A percentile compares a stretch with the other conserved stretches of the same genome.
Conservation (phyloP, 163 green algal species). For the Prototheca stagnorum region DNA sequence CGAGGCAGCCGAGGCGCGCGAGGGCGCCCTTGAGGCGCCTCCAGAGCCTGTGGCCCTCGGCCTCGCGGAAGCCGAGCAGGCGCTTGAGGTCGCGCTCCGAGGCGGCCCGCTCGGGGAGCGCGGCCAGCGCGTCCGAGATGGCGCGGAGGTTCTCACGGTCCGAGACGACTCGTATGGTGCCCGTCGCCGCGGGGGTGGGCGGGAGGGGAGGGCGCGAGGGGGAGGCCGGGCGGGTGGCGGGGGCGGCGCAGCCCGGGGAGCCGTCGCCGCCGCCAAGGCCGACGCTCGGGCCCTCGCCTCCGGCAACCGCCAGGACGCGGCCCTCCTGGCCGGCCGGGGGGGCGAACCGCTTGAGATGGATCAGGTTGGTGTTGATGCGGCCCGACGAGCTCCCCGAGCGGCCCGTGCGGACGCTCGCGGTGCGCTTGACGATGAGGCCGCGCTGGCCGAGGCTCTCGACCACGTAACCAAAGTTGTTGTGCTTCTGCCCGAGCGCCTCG, state of each 20-base stretch:
- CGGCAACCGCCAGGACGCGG: slow-evolving; percentile 9
- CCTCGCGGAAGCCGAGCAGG: slow-evolving; percentile 25
- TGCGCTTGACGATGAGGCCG: slow-evolving; percentile 2
- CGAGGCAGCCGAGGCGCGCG: slow-evolving; percentile 19
- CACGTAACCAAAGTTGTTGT: slow-evolving; percentile 50
- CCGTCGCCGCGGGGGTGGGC: background rate
- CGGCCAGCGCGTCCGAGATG: background rate
- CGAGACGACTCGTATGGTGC: background rate
- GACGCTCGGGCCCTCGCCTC: background rate
- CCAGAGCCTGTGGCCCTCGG: slow-evolving; percentile 34
- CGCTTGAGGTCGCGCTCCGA: slow-evolving; percentile 23
- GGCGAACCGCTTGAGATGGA: slow-evolving; percentile 43
- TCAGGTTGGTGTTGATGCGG: slow-evolving; percentile 24
- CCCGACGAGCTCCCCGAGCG: background rate
- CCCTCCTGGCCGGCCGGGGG: slow-evolving; percentile 18
- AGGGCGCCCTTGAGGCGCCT: slow-evolving; percentile 28
- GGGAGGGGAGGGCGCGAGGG: background rate
- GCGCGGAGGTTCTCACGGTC: slow-evolving; percentile 3
- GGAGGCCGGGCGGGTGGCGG: background rate
- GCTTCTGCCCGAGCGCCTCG: slow-evolving; percentile 18
- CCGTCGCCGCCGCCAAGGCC: background rate
- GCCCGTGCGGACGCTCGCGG: background rate
- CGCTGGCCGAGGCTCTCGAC: slow-evolving; percentile 8
- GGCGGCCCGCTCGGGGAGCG: background rate
- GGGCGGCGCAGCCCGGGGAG: too few relatives aligned